A percentile compares a stretch with the other conserved stretches of the same genome.
phyloP scores from a whole-genome alignment of 495 filamentous ascomycete genomes.

The Penicillium coprophilum region DNA sequence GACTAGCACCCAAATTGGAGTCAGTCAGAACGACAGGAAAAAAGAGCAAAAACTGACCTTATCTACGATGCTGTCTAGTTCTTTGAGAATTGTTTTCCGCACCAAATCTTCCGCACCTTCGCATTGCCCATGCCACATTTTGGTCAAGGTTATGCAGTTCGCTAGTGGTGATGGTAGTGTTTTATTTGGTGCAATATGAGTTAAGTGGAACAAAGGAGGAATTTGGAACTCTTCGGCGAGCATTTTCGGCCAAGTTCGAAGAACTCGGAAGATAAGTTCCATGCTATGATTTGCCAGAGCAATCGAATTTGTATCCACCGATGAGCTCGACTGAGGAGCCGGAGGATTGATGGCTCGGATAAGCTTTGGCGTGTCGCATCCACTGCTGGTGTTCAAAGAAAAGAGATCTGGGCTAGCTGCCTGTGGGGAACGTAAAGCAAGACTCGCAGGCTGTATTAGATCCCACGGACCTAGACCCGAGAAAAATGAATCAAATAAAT shows the following conservation, averaged over 20 bases:
- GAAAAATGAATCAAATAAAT: conserved; percentile 2
- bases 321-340: neutral
- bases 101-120: conserved; percentile 33
- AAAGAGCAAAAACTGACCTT: conserved; percentile 15
- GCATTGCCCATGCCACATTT: conserved; percentile 41
- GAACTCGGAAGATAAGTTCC: conserved; percentile 35
- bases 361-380: neutral
- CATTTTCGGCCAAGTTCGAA: conserved; percentile 40
- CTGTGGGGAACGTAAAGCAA: neutral
- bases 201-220: conserved; percentile 36
- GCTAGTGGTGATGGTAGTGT: conserved; percentile 29
- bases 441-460: neutral
- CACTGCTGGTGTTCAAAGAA: neutral
- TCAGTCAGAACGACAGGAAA: neutral
- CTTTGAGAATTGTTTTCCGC: conserved; percentile 25
- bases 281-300: conserved; percentile 30
- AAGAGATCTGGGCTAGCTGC: neutral
- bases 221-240: conserved; percentile 36
- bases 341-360: neutral
- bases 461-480: neutral
- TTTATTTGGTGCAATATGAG: conserved; percentile 17
- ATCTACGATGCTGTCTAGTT: conserved; percentile 30
- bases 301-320: neutral
- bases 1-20: conserved; percentile 5
- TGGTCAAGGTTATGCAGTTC: conserved; percentile 35